These are phyloP conservation scores for Teratosphaeria zuluensis DNA, from an alignment of 2,329 filamentous ascomycete species.

Conservation along the genomic window DNA sequence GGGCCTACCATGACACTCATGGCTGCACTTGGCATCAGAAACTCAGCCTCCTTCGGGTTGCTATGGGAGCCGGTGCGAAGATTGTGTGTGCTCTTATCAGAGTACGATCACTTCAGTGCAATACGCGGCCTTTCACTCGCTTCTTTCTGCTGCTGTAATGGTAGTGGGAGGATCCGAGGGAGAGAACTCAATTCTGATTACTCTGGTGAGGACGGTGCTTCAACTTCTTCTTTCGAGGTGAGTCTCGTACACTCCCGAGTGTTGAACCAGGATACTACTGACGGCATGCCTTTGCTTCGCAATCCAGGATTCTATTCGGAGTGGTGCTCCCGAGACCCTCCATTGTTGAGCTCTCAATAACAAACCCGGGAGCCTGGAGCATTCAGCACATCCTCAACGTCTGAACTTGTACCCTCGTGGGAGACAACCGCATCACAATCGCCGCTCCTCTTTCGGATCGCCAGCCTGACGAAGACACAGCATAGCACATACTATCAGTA, in stretches of 20 bases:
- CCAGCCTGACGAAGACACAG: too few species aligned
- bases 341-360: too few species aligned
- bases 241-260: too few species aligned
- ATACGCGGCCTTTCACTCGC: constrained; percentile 69
- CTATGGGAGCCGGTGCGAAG: constrained; percentile 93
- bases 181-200: constrained; percentile 90
- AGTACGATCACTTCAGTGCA: constrained; percentile 70
- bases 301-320: too few species aligned
- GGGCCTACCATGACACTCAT: constrained; percentile 72
- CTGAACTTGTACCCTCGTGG: too few species aligned
- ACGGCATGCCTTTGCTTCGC: neutral
- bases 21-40: constrained; percentile 91
- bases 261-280: neutral
- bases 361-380: too few species aligned
- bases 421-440: too few species aligned
- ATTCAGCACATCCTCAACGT: too few species aligned
- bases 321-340: too few species aligned
- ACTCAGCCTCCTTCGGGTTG: constrained; percentile 49
- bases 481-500: too few species aligned
- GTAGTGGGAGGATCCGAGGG: constrained; percentile 31
- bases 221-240: constrained; percentile 36
- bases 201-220: constrained; percentile 74
- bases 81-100: constrained; percentile 55
- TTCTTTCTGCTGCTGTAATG: constrained; percentile 22
- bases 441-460: too few species aligned